A percentile compares a stretch with the other conserved stretches of the same genome.
phyloP scores from a whole-genome alignment of 1,139 yeast genomes.

The Kazachstania sp. region DNA sequence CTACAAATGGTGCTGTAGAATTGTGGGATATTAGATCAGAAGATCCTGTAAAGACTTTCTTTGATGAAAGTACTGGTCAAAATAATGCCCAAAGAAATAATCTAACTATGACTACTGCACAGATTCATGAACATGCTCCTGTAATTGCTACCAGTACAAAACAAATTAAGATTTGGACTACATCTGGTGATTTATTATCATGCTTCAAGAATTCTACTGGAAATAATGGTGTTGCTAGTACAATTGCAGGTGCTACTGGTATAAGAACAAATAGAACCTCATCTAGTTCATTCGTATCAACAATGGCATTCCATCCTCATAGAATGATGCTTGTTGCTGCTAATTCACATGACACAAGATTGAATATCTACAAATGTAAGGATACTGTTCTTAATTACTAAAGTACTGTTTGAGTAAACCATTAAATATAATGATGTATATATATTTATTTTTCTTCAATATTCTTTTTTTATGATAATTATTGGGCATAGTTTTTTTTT shows the following conservation, averaged over 20 bases:
- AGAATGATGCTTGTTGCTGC: conserved; percentile 86
- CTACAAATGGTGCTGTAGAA: conserved; percentile 73
- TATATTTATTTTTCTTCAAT: neutral
- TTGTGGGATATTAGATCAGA: conserved; percentile 82
- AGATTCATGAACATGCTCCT: conserved; percentile 95
- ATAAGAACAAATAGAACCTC: conserved; percentile 17
- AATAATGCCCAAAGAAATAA: conserved; percentile 13
- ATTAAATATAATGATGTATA: neutral
- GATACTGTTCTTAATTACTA: neutral
- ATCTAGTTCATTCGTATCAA: conserved; percentile 45
- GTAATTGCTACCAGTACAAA: conserved; percentile 80
- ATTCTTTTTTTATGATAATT: too few relatives aligned
- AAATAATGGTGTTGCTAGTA: conserved; percentile 25
- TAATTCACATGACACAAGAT: conserved; percentile 69
- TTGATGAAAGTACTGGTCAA: conserved; percentile 39
- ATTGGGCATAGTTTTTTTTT: too few relatives aligned
- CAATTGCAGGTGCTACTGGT: conserved; percentile 26
- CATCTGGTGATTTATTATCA: conserved; percentile 66
- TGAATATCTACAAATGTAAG: conserved; percentile 53
- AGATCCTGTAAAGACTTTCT: conserved; percentile 61
- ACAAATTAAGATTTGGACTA: conserved; percentile 77
- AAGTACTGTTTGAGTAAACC: neutral
- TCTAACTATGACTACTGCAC: conserved; percentile 52
- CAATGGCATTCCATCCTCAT: conserved; percentile 83
- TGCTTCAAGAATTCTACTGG: conserved; percentile 49